These are phyloP conservation scores for Penicillium cosmopolitanum DNA, from an alignment of 495 filamentous ascomycete species.

Conservation along the genomic window DNA sequence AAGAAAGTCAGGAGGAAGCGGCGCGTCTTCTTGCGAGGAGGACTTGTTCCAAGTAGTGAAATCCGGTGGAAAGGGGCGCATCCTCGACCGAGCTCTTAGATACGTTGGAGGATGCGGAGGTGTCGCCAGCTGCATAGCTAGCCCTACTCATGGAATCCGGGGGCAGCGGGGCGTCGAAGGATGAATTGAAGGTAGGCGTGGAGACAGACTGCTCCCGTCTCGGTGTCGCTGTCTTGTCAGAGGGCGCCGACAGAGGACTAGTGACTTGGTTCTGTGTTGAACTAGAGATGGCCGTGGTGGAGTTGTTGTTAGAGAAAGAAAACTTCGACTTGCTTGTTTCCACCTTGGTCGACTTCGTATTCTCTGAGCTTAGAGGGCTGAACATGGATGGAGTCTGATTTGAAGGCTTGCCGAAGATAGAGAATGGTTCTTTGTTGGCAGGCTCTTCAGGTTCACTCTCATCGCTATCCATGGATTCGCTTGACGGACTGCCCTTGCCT, in stretches of 20 bases:
- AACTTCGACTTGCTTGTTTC: constrained; percentile 41
- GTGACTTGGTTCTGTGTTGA: constrained; percentile 28
- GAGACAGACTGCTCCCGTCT: constrained; percentile 30
- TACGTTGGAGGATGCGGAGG: constrained; percentile 66
- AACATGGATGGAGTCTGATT: constrained; percentile 45
- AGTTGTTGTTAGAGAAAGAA: constrained; percentile 39
- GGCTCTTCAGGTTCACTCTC: constrained; percentile 34
- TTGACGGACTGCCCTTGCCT: constrained; percentile 27
- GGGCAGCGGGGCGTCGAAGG: constrained; percentile 64
- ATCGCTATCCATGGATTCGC: constrained; percentile 45
- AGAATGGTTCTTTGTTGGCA: constrained; percentile 23
- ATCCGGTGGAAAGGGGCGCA: constrained; percentile 35
- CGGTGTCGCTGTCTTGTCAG: constrained; percentile 42
- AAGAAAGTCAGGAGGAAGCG: constrained; percentile 30
- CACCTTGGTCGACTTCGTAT: constrained; percentile 30
- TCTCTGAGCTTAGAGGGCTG: constrained; percentile 12
- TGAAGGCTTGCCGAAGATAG: constrained; percentile 23
- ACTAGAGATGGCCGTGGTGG: constrained; percentile 14
- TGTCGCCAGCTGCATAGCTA: constrained; percentile 65
- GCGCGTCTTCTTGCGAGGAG: constrained; percentile 13
- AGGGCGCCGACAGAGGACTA: constrained; percentile 39
- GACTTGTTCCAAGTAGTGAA: constrained; percentile 21
- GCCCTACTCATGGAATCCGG: constrained; percentile 77
- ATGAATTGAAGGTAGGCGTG: constrained; percentile 24
- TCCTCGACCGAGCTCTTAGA: constrained; percentile 54